Percentiles rank a stretch among this genome's conserved stretches.
Evolutionary conservation across 1,139 yeast species (phyloP).

Genomic region (Pneumocystis murina): DNA sequence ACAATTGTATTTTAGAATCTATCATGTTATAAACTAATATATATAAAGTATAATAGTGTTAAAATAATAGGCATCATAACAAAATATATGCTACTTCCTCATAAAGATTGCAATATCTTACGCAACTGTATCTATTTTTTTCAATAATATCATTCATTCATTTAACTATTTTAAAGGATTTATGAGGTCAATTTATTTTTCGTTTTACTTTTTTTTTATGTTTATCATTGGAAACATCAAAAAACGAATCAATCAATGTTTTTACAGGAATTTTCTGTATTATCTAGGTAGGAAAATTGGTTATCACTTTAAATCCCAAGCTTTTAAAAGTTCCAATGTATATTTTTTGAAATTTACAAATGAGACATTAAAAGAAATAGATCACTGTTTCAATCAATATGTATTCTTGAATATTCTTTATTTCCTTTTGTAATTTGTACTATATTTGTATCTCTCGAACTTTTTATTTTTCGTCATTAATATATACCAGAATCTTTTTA

Average conservation of each 20-base stretch:
- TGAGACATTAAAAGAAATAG: constrained; percentile 25
- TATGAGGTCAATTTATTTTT: constrained; percentile 79
- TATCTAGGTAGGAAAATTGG: constrained; percentile 41
- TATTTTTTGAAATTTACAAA: neutral
- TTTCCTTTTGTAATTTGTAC: constrained; percentile 52
- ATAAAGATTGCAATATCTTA: constrained; percentile 15
- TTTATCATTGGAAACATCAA: constrained; percentile 30
- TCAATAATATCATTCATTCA: neutral
- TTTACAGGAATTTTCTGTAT: constrained; percentile 52
- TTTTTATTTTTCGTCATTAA: constrained; percentile 31
- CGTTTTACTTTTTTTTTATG: constrained; percentile 47
- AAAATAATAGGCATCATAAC: constrained; percentile 50
- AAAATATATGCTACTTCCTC: constrained; percentile 59
- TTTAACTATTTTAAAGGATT: constrained; percentile 37
- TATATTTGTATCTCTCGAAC: constrained; percentile 26
- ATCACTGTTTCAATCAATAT: constrained; percentile 51
- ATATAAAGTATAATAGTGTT: constrained; percentile 35
- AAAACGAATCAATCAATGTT: constrained; percentile 30
- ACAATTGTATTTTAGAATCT: constrained; percentile 32
- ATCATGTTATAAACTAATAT: neutral
- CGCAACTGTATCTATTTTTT: constrained; percentile 29
- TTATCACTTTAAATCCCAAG: constrained; percentile 53
- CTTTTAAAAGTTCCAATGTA: constrained; percentile 42
- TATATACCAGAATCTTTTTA: constrained; percentile 20
- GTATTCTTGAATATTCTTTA: constrained; percentile 68